phyloP scores from a whole-genome alignment of 352 stramenopile species.

The Peronospora farinosa region DNA sequence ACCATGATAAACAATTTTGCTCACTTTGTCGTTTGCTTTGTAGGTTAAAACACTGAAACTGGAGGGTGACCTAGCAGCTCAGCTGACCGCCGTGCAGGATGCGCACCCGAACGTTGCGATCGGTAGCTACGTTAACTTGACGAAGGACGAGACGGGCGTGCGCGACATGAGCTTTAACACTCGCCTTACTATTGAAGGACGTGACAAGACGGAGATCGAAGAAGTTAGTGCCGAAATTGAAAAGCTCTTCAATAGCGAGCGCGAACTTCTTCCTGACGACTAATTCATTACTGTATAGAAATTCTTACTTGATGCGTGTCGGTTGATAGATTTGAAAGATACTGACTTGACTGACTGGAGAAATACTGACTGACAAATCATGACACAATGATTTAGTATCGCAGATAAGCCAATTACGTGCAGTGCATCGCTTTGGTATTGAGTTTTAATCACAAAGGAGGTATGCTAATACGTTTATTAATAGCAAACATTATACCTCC shows the following conservation, averaged over 20 bases:
- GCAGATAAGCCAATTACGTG: too few relatives aligned
- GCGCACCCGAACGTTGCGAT: conserved; percentile 62
- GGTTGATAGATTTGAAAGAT: too few relatives aligned
- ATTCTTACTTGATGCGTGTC: not conserved
- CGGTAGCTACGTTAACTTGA: conserved; percentile 81
- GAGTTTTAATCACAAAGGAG: too few relatives aligned
- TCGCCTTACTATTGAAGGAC: conserved; percentile 58
- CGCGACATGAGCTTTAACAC: conserved; percentile 63
- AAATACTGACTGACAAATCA: too few relatives aligned
- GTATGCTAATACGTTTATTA: too few relatives aligned
- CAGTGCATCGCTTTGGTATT: too few relatives aligned
- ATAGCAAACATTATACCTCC: too few relatives aligned
- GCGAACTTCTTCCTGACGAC: not conserved
- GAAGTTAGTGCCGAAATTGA: conserved; percentile 43
- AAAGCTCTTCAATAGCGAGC: conserved; percentile 23
- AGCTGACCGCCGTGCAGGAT: conserved; percentile 59
- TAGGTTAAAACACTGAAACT: conserved; percentile 64
- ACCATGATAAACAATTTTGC: not conserved
- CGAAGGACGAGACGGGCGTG: conserved; percentile 46
- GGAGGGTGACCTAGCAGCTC: conserved; percentile 61
- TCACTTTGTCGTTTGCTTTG: conserved; percentile 5
- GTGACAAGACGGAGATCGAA: conserved; percentile 45
- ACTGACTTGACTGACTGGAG: too few relatives aligned
- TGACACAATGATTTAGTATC: too few relatives aligned
- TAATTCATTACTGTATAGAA: not conserved